A percentile compares a stretch with the other conserved stretches of the same genome.
These are phyloP conservation scores for Trametes cingulata DNA, from an alignment of 768 basidiomycete species.

Conservation along the genomic window DNA sequence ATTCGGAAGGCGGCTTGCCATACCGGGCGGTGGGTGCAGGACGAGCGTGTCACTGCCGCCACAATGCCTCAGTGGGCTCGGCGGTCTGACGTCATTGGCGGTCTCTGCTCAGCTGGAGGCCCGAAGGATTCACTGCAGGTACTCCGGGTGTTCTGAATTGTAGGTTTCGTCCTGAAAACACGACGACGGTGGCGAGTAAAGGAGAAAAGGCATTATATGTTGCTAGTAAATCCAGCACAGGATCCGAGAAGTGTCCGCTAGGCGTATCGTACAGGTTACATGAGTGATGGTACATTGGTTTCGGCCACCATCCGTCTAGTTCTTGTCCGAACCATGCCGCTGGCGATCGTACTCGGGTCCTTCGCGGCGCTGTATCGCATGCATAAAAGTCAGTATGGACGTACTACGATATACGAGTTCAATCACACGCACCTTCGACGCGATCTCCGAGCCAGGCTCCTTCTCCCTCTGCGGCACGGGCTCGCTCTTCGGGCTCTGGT, in stretches of 20 bases:
- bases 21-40: background rate
- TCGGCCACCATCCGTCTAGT: background rate
- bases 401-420: too few relatives aligned
- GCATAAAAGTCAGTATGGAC: background rate
- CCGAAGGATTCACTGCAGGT: too few relatives aligned
- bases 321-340: conserved; percentile 1
- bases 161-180: too few relatives aligned
- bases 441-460: background rate
- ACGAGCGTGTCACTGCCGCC: background rate
- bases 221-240: too few relatives aligned
- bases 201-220: too few relatives aligned
- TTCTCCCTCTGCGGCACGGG: conserved; percentile 4
- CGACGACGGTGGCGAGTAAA: too few relatives aligned
- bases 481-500: background rate
- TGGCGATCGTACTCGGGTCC: conserved; percentile 6
- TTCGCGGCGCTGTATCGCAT: background rate
- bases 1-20: conserved; percentile 5
- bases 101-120: too few relatives aligned
- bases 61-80: too few relatives aligned
- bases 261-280: too few relatives aligned
- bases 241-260: too few relatives aligned
- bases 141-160: too few relatives aligned
- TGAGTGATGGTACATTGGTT: background rate
- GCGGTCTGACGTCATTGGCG: background rate
- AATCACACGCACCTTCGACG: background rate